Evolutionary conservation across 345 rosid genomes (phyloP), one percentile per base, ranked within the genome.

Genomic region (Conringia planisiliqua): DNA sequence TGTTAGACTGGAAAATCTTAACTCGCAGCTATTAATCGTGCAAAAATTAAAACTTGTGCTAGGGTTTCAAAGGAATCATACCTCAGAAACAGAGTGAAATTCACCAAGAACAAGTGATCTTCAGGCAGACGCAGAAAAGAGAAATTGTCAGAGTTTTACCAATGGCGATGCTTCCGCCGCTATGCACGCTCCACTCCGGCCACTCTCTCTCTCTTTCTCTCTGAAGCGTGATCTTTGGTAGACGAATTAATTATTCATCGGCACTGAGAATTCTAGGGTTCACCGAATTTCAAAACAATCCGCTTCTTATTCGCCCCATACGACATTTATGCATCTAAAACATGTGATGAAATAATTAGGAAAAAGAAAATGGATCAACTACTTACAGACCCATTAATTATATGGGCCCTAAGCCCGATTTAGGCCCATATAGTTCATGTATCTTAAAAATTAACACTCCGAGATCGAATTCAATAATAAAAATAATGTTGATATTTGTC

Each of bases 191-290:
- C 51, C 40, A 40, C 60, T 61, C 52, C n/a, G n/a, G 20, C 13
- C 68, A 3, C 44, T 17, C 62, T 42, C 47, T 43, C 50, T 47
- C 52, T 50, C 55, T 48, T 22, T 20, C 52, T 56, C 43, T 36
- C 62, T 63, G 39, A n/a, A 32, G 16, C 35, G 24, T 66, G 39
- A 52, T 16, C 50, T 52, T 39, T 38, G 50, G 47, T 51, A 36
- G 71, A 14, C 61, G 60, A 52, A 4, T 3, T 22, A 51, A 9
- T 51, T 67, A 65, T 3, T 24, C 33, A 36, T 36, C 7, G 40
- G 72, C 4, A 10, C 16, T 55, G 30, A 69, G 62, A 62, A 27
- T 51, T 51, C 10, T 72, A 73, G 77, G 77, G 71, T 20, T 73
- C 39, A 33, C 65, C 20, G 16, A 64, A 10, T 54, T 63, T 63